These are phyloP conservation scores for Fomes fomentarius DNA, from an alignment of 1,284 basidiomycete species.

Conservation along the genomic window DNA sequence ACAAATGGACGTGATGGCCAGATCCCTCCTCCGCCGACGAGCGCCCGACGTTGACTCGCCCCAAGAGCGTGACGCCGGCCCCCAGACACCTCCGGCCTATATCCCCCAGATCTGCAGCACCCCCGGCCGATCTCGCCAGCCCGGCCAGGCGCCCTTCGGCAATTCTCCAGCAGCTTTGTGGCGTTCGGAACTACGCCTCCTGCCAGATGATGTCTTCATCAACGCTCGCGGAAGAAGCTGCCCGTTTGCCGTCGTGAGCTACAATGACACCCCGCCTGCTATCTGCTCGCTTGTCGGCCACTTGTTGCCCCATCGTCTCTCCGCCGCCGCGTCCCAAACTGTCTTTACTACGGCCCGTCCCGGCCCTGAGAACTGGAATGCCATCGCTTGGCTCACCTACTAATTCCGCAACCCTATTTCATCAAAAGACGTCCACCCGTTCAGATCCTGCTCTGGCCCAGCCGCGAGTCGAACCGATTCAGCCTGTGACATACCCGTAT, in stretches of 20 bases:
- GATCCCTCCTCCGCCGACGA: constrained; percentile 28
- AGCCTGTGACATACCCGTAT: too few species aligned
- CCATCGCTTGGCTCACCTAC: neutral
- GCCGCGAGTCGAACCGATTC: neutral
- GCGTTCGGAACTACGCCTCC: constrained; percentile 26
- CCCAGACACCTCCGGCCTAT: constrained; percentile 30
- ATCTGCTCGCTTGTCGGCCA: neutral
- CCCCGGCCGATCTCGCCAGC: constrained; percentile 7
- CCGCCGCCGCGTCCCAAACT: neutral
- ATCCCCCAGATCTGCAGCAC: constrained; percentile 12
- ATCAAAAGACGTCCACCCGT: neutral
- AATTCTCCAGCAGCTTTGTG: constrained; percentile 31
- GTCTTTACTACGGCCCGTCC: constrained; percentile 2
- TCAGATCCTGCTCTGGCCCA: neutral
- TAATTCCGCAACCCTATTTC: neutral
- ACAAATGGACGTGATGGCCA: constrained; percentile 12
- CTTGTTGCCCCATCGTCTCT: too few species aligned
- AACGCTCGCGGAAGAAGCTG: constrained; percentile 25
- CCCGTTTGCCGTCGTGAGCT: constrained; percentile 10
- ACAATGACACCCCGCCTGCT: constrained; percentile 3
- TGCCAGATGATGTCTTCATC: neutral
- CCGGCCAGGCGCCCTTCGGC: constrained; percentile 1
- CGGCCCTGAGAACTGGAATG: too few species aligned
- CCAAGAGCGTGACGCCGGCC: constrained; percentile 17
- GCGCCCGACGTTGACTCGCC: constrained; percentile 13